A percentile compares a stretch with the other conserved stretches of the same genome.
Conservation (phyloP, 2,329 filamentous ascomycete genomes). For the Botrytis pseudocinerea region DNA sequence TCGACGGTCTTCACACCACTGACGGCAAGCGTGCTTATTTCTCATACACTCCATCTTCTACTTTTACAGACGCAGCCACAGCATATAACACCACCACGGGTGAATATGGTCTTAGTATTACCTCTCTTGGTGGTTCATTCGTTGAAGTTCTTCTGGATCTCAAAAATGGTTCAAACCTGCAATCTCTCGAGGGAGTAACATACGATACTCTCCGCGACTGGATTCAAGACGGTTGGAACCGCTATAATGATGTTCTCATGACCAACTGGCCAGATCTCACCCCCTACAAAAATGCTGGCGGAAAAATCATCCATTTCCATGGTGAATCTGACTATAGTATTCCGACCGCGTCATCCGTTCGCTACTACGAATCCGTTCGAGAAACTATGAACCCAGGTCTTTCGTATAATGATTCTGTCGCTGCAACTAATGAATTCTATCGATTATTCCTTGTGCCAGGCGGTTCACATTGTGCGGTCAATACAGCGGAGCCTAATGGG, state of each 20-base stretch:
- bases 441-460: conserved; percentile 56
- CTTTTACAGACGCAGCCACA: conserved; percentile 12
- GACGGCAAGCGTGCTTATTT: conserved; percentile 43
- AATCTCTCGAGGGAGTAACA: conserved; percentile 49
- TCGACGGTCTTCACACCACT: conserved; percentile 42
- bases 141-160: conserved; percentile 47
- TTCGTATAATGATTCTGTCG: conserved; percentile 43
- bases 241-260: conserved; percentile 53
- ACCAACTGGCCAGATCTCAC: conserved; percentile 56
- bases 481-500: conserved; percentile 45
- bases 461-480: conserved; percentile 52
- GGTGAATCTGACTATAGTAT: conserved; percentile 56
- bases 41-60: conserved; percentile 40
- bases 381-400: conserved; percentile 49
- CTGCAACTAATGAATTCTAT: conserved; percentile 54
- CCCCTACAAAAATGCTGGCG: conserved; percentile 50
- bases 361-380: conserved; percentile 56
- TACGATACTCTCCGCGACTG: conserved; percentile 58
- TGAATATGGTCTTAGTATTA: conserved; percentile 41
- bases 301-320: conserved; percentile 60
- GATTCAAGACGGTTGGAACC: conserved; percentile 54
- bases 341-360: conserved; percentile 54
- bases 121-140: conserved; percentile 42
- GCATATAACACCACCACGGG: conserved; percentile 14
- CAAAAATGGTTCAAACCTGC: conserved; percentile 45